Percentiles rank a stretch among this genome's conserved stretches.
These are phyloP conservation scores for Tylopilus vinaceipallidus DNA, from an alignment of 768 basidiomycete species.

Conservation along the genomic window DNA sequence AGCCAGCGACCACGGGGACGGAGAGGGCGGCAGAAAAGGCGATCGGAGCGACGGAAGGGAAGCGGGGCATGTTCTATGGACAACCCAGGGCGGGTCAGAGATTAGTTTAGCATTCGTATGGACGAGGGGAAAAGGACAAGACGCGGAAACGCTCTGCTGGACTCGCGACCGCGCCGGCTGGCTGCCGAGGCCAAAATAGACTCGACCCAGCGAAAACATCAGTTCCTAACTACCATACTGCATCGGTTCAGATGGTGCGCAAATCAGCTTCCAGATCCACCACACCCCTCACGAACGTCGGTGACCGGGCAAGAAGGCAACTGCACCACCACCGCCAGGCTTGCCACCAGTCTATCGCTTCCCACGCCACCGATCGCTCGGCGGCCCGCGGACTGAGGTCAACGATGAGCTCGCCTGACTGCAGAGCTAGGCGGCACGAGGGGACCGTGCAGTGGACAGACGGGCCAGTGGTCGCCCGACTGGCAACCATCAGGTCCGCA, in stretches of 20 bases:
- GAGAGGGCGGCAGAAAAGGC: slow-evolving; percentile 18
- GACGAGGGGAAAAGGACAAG: not conserved
- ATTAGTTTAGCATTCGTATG: slow-evolving; percentile 9
- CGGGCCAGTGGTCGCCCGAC: too few species aligned
- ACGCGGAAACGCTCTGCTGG: not conserved
- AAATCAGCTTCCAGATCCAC: slow-evolving; percentile 13
- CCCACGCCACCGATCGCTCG: not conserved
- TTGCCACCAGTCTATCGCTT: too few species aligned
- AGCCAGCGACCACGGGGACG: slow-evolving; percentile 35
- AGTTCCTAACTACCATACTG: not conserved
- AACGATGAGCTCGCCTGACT: too few species aligned
- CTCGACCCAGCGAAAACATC: too few species aligned
- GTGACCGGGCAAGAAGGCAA: too few species aligned
- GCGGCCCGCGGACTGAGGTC: too few species aligned
- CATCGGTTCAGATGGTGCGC: slow-evolving; percentile 3
- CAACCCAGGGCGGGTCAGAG: slow-evolving; percentile 1
- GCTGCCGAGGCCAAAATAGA: slow-evolving; percentile 13
- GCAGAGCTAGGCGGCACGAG: too few species aligned
- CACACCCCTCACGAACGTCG: not conserved
- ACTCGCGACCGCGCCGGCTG: not conserved
- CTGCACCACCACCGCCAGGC: too few species aligned
- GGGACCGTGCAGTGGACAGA: too few species aligned
- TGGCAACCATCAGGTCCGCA: too few species aligned
- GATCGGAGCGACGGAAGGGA: not conserved
- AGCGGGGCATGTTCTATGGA: slow-evolving; percentile 13